Evolutionary conservation across 495 filamentous ascomycete genomes (phyloP).

Genomic region (Aspergillus saccharolyticus): DNA sequence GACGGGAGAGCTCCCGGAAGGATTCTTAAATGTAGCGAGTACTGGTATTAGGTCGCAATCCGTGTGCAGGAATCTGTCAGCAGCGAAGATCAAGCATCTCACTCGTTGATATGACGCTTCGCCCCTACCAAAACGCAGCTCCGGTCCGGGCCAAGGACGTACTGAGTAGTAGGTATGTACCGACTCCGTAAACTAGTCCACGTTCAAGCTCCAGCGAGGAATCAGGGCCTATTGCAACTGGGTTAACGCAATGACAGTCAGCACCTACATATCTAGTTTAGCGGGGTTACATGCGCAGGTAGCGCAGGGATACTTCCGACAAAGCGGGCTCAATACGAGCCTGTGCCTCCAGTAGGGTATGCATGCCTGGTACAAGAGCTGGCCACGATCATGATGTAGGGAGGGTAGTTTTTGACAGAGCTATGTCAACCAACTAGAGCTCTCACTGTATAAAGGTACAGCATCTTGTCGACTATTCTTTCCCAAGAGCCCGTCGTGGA

Average conservation of each 20-base stretch:
- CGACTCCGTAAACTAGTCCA: no score
- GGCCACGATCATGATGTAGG: neutral
- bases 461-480: no score
- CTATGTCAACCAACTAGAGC: no score
- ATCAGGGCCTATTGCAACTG: neutral
- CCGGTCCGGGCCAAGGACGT: no score
- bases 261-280: neutral
- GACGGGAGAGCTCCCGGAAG: no score
- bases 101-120: neutral
- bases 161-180: no score
- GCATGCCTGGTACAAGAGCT: neutral
- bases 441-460: no score
- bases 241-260: neutral
- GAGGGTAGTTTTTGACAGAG: neutral
- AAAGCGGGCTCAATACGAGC: neutral
- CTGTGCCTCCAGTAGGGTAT: neutral
- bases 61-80: neutral
- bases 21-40: no score
- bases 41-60: neutral
- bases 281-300: no score
- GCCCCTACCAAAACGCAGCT: no score
- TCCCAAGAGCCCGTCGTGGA: no score
- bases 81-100: neutral
- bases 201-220: neutral
- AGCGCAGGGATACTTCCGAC: no score